phyloP scores from a whole-genome alignment of 768 basidiomycete genomes.

The Lactarius akahatsu region DNA sequence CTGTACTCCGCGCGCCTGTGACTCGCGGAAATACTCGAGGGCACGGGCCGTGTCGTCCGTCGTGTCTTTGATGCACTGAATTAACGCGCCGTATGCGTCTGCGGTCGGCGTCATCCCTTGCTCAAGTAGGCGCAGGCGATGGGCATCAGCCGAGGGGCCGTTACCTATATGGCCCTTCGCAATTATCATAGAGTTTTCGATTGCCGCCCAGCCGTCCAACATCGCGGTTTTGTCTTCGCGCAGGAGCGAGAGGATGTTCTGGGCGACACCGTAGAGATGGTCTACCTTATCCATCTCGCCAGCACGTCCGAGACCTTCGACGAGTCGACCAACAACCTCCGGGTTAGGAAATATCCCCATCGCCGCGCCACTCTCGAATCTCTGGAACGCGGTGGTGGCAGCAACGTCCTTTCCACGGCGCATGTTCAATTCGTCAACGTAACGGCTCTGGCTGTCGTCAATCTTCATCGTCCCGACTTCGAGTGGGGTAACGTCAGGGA shows the following conservation, averaged over 20 bases:
- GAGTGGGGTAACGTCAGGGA: background rate
- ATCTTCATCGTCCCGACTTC: conserved; percentile 27
- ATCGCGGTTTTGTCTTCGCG: conserved; percentile 49
- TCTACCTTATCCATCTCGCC: conserved; percentile 60
- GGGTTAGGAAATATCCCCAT: conserved; percentile 51
- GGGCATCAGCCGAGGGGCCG: conserved; percentile 74
- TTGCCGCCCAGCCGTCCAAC: conserved; percentile 60
- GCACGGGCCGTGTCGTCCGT: conserved; percentile 94
- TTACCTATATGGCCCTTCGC: conserved; percentile 81
- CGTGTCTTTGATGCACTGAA: conserved; percentile 85
- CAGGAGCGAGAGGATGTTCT: conserved; percentile 52
- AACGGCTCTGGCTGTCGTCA: conserved; percentile 35
- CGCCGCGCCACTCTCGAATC: conserved; percentile 48
- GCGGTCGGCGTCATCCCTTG: conserved; percentile 77
- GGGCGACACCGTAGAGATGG: conserved; percentile 66
- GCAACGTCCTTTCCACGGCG: conserved; percentile 31
- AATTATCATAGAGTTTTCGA: conserved; percentile 91
- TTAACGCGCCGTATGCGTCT: conserved; percentile 90
- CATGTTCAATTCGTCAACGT: conserved; percentile 34
- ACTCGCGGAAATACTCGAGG: conserved; percentile 78
- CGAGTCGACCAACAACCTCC: conserved; percentile 55
- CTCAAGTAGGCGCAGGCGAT: conserved; percentile 74
- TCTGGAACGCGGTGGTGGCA: conserved; percentile 45
- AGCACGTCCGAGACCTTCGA: conserved; percentile 65
- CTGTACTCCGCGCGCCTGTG: conserved; percentile 60